Evolutionary conservation across 139 green algal species (phyloP), one percentile per base, ranked within the genome.

Genomic region (Picochlorum costavermella): DNA sequence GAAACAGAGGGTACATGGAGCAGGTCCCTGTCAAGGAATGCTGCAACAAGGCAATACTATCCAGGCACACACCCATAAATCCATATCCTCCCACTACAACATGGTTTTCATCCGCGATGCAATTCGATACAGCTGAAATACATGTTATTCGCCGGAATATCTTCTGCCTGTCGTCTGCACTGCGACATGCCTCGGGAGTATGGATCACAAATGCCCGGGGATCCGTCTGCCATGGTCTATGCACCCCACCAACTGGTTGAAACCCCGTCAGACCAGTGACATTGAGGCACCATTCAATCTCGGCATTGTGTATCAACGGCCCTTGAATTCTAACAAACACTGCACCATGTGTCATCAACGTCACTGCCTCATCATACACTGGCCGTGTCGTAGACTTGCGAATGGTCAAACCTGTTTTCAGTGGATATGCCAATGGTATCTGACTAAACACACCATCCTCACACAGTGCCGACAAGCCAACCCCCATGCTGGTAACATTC

Each of bases 1-100:
- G 36, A 49, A 71, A 26, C 26, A 71, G 51, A 13, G 65, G 65
- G 55, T 56, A 71, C 20, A 71, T 43, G 25, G 65, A 67, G 51
- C 65, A 71, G 9, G 25, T 46, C 4, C 65, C 56, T 16, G 37
- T 25, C 31, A 67, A n/a, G 10, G 33, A 49, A n/a, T 66, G 56
- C 36, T 71, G 65, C 6, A 71, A 45, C 14, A 23, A n/a, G 1
- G 65, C 65, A 28, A 59, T 55, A 3, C 53, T 67, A 14, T 71
- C 65, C 0, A 71, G 12, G 2, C 65, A 71, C 3, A 71, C 65
- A 2, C 65, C 65, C 1, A 65, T 11, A 8, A 17, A 43, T 2
- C 65, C 65, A 26, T 59, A 61, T 13, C 65, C 65, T 9, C 65
- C 65, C 14, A 71, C 59, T 25, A 71, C 20, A 53, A 71, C 20